Evolutionary conservation across 1,284 basidiomycete genomes (phyloP), one percentile per base, ranked within the genome.

Genomic region (Trichosporon sp.): DNA sequence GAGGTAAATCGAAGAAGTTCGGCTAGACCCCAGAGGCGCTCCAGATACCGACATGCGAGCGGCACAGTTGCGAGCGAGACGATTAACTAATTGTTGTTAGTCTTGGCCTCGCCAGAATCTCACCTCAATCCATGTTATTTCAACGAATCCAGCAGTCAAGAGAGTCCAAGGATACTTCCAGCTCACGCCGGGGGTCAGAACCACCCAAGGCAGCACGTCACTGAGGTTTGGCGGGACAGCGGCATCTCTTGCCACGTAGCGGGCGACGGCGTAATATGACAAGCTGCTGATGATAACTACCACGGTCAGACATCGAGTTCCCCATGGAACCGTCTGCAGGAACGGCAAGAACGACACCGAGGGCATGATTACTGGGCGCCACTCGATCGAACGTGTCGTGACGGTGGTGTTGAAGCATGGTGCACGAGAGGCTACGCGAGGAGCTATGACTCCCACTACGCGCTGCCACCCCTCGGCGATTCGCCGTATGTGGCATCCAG

Each of bases 141-240:
- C 96, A 62, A 97, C 91, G 72, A 96, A 89, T 11, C 89, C 90
- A 1, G 93, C 89, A 0, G 92, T 95, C 29, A 95, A 82, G 70
- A 99, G 87, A 1, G 93, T 95, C 95, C 95, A 99, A 31, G 96
- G 96, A 75, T 91, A 91, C 84, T 91, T 93, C 62, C 93, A 81
- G 77, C 91, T 91, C 35, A 87, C 87, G 31, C 92, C 94, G 1
- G 96, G 95, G 11, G 94, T 86, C 66, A 98, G 85, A 13, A 92
- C 90, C 75, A 98, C 86, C 85, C 92, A 98, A 18, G 92, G 90
- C 35, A 87, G 83, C 72, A 75, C 83, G 27, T 83, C 75, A 5
- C 77, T 44, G 44, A 15, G 56, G 58, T 0, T 56, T 35, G 7
- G 68, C 51, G n/a, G 69, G 34, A 29, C 25, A 5, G 3, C 68